Conservation (phyloP, 345 rosid genomes). For the Murraya paniculata region DNA sequence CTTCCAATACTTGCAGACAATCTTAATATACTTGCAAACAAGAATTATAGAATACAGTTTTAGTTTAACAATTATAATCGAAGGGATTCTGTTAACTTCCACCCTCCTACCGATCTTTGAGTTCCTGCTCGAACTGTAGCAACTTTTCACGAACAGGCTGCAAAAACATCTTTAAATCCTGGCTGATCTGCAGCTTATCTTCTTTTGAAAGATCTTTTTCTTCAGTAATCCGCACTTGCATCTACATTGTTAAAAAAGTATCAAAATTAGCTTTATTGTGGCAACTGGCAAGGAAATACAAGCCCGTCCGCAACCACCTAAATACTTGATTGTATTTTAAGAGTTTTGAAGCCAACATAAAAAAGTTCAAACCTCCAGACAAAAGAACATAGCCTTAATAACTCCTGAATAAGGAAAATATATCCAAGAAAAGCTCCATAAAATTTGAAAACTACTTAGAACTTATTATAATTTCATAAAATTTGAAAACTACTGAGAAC, state of each 20-base stretch:
- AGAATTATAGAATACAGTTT: conserved; percentile 11
- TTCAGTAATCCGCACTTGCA: conserved; percentile 54
- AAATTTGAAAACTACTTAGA: too few species aligned
- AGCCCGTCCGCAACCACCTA: background rate
- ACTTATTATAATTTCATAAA: too few species aligned
- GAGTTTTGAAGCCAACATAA: background rate
- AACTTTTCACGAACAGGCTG: conserved; percentile 71
- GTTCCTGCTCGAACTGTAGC: conserved; percentile 76
- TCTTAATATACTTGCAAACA: background rate
- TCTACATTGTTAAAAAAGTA: conserved; percentile 28
- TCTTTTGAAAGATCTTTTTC: conserved; percentile 58
- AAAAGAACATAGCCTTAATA: too few species aligned
- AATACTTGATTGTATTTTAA: background rate
- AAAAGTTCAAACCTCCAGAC: background rate
- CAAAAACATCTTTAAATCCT: conserved; percentile 66
- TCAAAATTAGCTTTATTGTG: background rate
- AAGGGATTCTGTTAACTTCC: background rate
- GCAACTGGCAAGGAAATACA: background rate
- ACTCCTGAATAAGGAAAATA: background rate
- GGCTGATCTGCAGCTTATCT: conserved; percentile 43
- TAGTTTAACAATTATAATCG: conserved; percentile 3
- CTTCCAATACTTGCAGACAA: background rate
- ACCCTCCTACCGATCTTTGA: conserved; percentile 56
- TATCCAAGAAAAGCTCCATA: background rate
- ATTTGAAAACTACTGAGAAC: too few species aligned